Evolutionary conservation across 805 yeast genomes (phyloP).

Genomic region (Nakazawaea anatomiae): DNA sequence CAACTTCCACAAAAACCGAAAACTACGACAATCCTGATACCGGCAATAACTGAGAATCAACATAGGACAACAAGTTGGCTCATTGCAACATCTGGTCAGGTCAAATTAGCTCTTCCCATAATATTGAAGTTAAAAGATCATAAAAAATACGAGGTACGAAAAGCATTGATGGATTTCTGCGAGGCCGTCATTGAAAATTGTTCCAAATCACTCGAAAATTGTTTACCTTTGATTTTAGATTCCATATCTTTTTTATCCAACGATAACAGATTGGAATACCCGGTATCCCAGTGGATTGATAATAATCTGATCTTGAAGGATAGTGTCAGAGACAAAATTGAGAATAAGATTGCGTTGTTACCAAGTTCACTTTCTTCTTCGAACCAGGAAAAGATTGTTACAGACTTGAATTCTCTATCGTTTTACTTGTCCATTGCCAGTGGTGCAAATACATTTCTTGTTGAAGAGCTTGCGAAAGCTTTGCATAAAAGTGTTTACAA

Average conservation of each 20-base stretch:
- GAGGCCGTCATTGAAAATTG: conserved; percentile 25
- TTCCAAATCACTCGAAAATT: conserved; percentile 26
- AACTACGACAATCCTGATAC: neutral
- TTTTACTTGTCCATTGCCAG: neutral
- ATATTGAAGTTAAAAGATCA: conserved; percentile 22
- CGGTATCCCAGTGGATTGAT: neutral
- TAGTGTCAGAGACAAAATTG: conserved; percentile 9
- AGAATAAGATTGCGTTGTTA: conserved; percentile 13
- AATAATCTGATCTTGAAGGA: conserved; percentile 7
- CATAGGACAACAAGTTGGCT: conserved; percentile 49
- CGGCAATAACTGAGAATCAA: conserved; percentile 5
- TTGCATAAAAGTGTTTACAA: neutral
- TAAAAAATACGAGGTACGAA: conserved; percentile 27
- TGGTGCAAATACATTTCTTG: neutral
- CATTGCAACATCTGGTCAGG: conserved; percentile 45
- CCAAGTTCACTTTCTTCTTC: conserved; percentile 19
- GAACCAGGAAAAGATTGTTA: conserved; percentile 17
- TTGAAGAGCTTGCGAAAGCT: neutral
- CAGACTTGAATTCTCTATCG: conserved; percentile 1
- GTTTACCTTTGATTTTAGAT: conserved; percentile 31
- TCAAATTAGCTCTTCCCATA: conserved; percentile 36
- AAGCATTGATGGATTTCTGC: conserved; percentile 25
- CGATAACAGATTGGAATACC: neutral
- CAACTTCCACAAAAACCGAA: neutral
- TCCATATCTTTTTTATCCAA: conserved; percentile 17